Percentiles rank a stretch among this genome's conserved stretches.
Evolutionary conservation across 306 rosid species (phyloP).

Genomic region (Senna siamea): DNA sequence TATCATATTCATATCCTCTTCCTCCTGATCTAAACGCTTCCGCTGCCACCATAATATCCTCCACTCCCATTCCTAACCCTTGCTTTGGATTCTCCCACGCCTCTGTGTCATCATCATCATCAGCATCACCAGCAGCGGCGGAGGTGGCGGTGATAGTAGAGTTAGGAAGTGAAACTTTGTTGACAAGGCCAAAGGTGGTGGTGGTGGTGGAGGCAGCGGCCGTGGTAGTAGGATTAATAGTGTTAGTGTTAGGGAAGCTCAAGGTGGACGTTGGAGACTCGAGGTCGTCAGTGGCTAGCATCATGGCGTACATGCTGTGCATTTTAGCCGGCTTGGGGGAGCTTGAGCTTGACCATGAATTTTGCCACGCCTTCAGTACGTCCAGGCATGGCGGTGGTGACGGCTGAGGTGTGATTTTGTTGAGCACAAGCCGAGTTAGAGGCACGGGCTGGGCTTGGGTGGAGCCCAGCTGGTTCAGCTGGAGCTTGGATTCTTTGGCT

Average conservation of each 20-base stretch:
- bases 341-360: neutral
- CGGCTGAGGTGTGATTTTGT: conserved; percentile 39
- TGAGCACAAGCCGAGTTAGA: conserved; percentile 34
- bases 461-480: neutral
- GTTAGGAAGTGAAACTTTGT: no score
- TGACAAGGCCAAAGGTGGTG: no score
- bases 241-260: conserved; percentile 20
- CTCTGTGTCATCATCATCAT: no score
- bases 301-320: conserved; percentile 50
- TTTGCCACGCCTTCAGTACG: conserved; percentile 67
- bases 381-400: conserved; percentile 46
- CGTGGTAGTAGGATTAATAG: neutral
- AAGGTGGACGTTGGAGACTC: conserved; percentile 56
- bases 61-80: no score
- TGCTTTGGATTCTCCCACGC: no score
- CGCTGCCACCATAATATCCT: conserved; percentile 13
- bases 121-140: no score
- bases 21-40: conserved; percentile 32
- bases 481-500: conserved; percentile 45
- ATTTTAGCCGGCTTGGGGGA: neutral
- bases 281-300: conserved; percentile 44
- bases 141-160: no score
- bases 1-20: no score
- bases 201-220: no score
- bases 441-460: neutral